Base-by-base conservation (phyloP, 805 yeast species). In the Debaryomyces hansenii region DNA sequence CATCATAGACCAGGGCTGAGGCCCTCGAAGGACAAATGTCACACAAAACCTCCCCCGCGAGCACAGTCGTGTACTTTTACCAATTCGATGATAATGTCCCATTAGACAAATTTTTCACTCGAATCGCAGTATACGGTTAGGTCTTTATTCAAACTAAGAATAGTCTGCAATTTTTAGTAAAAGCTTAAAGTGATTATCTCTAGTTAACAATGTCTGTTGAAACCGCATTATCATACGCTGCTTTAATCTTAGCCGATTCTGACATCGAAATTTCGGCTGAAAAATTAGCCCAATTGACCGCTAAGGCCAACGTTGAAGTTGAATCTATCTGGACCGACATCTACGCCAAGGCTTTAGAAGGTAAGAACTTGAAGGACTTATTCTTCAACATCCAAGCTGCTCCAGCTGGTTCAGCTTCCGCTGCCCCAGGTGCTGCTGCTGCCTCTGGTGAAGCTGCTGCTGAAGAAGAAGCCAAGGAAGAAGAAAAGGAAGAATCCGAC, bases 211-310 rank as follows among this genome's bases (percentile, higher is more conserved):
- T 73, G 78, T 72, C 78, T 59, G 63, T 67, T 58, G 78, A 73
- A 70, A 62, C 77, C 48, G 75, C 76, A 63, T 70, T 73, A 63
- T 72, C 77, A 45, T 73, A 73, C 74, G 78, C 78, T 51, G 77
- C 78, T 58, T 72, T 73, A 63, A 71, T 73, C 70, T 70, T 73
- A 64, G 77, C 77, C 48, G 78, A 73, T 62, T 58, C 78, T 52
- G 77, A 73, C 37, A 59, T 72, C 57, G 77, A 72, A 64, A 70
- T 73, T 66, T 52, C 72, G 52, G 48, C 77, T 54, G 77, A 73
- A 58, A 73, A 73, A 67, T 71, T 73, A 62, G 55, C 62, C 46
- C 53, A 70, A 50, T 72, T 73, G 66, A 65, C 66, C 55, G 37
- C 58, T 48, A 63, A 61, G 57, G 78, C 78, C 56, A 70, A 72